Base-by-base conservation (phyloP, 495 filamentous ascomycete genomes). In the Polyplosphaeria fusca region DNA sequence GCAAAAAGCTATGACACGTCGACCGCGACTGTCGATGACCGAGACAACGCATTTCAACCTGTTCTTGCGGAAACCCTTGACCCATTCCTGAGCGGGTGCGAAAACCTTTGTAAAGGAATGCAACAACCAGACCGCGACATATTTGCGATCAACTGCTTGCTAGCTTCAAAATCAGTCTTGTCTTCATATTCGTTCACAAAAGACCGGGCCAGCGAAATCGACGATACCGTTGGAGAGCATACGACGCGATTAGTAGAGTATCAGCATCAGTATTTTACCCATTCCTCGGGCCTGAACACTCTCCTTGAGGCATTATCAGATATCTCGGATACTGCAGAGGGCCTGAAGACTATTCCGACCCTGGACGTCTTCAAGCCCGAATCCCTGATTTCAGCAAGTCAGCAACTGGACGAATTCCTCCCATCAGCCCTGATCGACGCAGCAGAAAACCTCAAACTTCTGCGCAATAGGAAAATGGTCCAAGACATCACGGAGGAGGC, bases 371-470 rank as follows among this genome's bases (percentile, higher is more conserved):
- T 91, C 67, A 82, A 87, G 52, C 80, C 84, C 0, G 74, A 79
- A 12, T 70, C 79, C 2, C 77, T 96, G 20, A 72, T 78, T 12
- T 68, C 73, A 30, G 83, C 85, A 5, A 86, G 85, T 65, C 88
- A 94, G 64, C 79, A 80, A 23, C 81, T 98, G 3, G 94, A 98
- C 69, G 84, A 88, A 60, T 97, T 96, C 71, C 77, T 98, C 19
- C 91, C 91, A 0, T 92, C 88, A 7, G 93, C 92, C 7, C 72
- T 95, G 16, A 93, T 96, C 81, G 93, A 98, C 68, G 89, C 91
- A 2, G 79, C 84, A 52, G 84, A 93, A 55, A 86, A 89, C 51
- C 69, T 98, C 40, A 86, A 85, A 60, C 74, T 78, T 12, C 71
- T 97, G 12, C 82, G 83, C 55, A 88, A 86, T 52, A 76, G 85